A percentile compares a stretch with the other conserved stretches of the same genome.
Evolutionary conservation across 129 eudicot genomes (phyloP).

Genomic region (Erigeron canadensis): DNA sequence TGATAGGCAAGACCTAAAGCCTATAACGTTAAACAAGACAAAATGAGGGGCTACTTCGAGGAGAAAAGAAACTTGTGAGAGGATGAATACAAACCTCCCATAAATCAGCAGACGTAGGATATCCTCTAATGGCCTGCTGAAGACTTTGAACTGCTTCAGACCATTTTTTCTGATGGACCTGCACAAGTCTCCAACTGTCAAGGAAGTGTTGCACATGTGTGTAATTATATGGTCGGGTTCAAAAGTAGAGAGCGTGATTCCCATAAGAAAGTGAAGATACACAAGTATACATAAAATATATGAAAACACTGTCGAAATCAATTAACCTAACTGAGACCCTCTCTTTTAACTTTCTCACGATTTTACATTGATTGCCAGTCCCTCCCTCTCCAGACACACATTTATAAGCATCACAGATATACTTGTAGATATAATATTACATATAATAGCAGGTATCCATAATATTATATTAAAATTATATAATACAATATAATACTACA

Average conservation of each 20-base stretch:
- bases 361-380: no score
- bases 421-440: no score
- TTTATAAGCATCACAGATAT: no score
- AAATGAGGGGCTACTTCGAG: constrained; percentile 18
- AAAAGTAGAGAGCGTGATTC: not conserved
- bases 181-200: constrained; percentile 19
- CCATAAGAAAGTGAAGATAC: not conserved
- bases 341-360: no score
- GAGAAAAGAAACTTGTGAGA: constrained; percentile 10
- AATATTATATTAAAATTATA: no score
- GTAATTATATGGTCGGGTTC: not conserved
- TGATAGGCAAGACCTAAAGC: constrained; percentile 94
- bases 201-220: not conserved
- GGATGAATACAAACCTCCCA: constrained; percentile 72
- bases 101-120: constrained; percentile 87
- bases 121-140: constrained; percentile 97
- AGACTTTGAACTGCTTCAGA: constrained; percentile 86
- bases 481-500: no score
- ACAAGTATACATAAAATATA: not conserved
- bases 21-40: constrained; percentile 41
- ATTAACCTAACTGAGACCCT: no score
- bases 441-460: no score
- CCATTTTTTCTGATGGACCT: constrained; percentile 87
- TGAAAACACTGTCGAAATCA: not conserved
- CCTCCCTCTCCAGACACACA: no score